A percentile compares a stretch with the other conserved stretches of the same genome.
Evolutionary conservation across 1,139 yeast genomes (phyloP).

Genomic region (Sugiyamaella paludigena): DNA sequence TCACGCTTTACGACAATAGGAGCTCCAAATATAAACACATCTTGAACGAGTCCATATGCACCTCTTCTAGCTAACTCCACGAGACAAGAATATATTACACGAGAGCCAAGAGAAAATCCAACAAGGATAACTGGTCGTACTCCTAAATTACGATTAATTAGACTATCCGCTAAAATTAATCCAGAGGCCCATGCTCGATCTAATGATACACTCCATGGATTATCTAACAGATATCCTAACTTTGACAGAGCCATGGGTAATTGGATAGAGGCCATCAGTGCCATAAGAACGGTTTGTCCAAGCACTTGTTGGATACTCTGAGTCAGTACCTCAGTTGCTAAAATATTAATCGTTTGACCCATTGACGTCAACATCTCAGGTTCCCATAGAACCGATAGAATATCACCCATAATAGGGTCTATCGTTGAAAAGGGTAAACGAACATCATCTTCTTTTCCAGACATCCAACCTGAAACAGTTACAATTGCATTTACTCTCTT

Average conservation of each 20-base stretch:
- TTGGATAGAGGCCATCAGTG: slow-evolving; percentile 94
- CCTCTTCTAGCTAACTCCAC: slow-evolving; percentile 82
- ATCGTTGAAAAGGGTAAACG: slow-evolving; percentile 93
- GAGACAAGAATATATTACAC: slow-evolving; percentile 87
- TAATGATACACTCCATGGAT: slow-evolving; percentile 96
- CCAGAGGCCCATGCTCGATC: slow-evolving; percentile 99
- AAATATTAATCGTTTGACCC: slow-evolving; percentile 91
- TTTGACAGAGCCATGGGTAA: slow-evolving; percentile 90
- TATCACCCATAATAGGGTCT: slow-evolving; percentile 97
- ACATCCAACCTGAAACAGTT: slow-evolving; percentile 99
- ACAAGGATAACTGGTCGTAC: slow-evolving; percentile 88
- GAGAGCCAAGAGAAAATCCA: slow-evolving; percentile 92
- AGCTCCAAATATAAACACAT: slow-evolving; percentile 83
- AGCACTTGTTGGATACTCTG: slow-evolving; percentile 93
- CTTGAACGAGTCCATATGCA: slow-evolving; percentile 85
- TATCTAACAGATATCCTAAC: slow-evolving; percentile 83
- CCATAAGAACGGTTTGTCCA: slow-evolving; percentile 89
- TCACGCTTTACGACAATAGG: slow-evolving; percentile 81
- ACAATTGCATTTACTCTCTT: slow-evolving; percentile 81
- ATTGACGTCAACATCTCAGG: slow-evolving; percentile 95
- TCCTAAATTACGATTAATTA: slow-evolving; percentile 83
- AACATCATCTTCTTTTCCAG: slow-evolving; percentile 92
- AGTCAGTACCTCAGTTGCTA: slow-evolving; percentile 90
- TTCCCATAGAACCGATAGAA: slow-evolving; percentile 91
- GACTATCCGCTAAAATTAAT: slow-evolving; percentile 81